Evolutionary conservation across 129 eudicot genomes (phyloP), one percentile per base, ranked within the genome.

Genomic region (Flaveria sonorensis): DNA sequence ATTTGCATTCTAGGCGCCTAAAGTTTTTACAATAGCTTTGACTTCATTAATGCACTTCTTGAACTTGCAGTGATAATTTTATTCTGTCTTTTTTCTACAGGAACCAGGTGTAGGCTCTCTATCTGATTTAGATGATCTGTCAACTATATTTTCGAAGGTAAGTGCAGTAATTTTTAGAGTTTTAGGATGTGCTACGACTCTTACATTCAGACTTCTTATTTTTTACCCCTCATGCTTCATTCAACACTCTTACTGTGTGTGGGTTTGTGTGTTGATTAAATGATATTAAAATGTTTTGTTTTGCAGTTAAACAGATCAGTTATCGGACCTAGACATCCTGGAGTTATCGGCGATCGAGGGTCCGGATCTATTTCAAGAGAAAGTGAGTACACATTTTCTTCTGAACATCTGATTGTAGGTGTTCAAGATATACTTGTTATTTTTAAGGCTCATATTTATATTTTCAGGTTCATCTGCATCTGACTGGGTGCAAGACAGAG

Each of bases 281-380:
- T 20, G 40, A 43, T 55, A 20, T 77, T 10, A 52, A 36, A 53
- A 21, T 75, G 19, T 46, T 68, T 57, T 50, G 45, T 78, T 70
- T 46, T 79, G 52, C 91, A 93, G 97, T 71, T 93, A 55, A 93
- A 90, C 86, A 90, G 88, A 86, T 85, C 81, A 55, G 96, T 93
- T 66, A 81, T 86, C 48, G 97, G 98, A 78, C 92, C 96, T 55
- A 87, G 87, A 65, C 88, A 87, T 82, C 96, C 96, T 71, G 98
- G 98, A 71, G 89, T 90, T 61, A 93, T 90, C 69, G 96, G 96
- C 2, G 98, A 90, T 85, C 86, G 90, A 55, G 96, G 98, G 77
- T 90, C 98, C 57, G 98, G 96, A 75, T 89, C 96, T 45, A 86
- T 90, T 84, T 92, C 94, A 28, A 88, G 98, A 75, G 98, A 88